These are phyloP conservation scores for Mollisia scopiformis DNA, from an alignment of 2,329 filamentous ascomycete genomes.

Conservation along the genomic window DNA sequence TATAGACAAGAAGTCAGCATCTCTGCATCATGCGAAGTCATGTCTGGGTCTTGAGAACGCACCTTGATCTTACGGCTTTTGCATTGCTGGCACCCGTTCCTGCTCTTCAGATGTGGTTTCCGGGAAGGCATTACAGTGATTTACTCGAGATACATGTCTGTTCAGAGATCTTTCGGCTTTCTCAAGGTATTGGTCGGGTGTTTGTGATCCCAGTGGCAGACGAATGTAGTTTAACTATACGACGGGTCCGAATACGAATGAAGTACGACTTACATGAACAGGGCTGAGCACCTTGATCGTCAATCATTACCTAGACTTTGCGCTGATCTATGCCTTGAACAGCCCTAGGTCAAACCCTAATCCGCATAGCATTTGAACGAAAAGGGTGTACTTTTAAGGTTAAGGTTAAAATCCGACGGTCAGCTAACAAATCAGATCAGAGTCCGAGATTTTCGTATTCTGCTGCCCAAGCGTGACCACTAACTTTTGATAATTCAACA, in stretches of 20 bases:
- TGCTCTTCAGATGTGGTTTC: neutral
- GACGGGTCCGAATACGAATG: neutral
- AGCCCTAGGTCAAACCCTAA: too few species aligned
- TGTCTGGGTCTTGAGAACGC: neutral
- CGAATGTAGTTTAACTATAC: neutral
- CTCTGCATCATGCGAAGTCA: neutral
- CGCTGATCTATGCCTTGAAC: too few species aligned
- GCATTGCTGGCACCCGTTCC: constrained; percentile 6
- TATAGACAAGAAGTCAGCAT: neutral
- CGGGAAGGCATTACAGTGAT: neutral
- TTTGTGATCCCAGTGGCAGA: neutral
- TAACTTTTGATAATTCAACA: too few species aligned
- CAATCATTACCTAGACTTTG: too few species aligned
- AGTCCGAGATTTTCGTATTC: too few species aligned
- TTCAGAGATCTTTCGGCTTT: neutral
- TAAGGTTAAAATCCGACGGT: too few species aligned
- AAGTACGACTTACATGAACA: neutral
- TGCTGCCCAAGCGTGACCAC: too few species aligned
- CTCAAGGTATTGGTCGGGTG: neutral
- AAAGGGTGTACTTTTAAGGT: too few species aligned
- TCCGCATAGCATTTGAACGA: too few species aligned
- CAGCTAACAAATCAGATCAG: too few species aligned
- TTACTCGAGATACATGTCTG: neutral
- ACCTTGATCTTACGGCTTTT: constrained; percentile 1
- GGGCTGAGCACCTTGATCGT: too few species aligned